Percentiles rank a stretch among this genome's conserved stretches.
Evolutionary conservation across 345 rosid genomes (phyloP).

Genomic region (Erucastrum elatum): DNA sequence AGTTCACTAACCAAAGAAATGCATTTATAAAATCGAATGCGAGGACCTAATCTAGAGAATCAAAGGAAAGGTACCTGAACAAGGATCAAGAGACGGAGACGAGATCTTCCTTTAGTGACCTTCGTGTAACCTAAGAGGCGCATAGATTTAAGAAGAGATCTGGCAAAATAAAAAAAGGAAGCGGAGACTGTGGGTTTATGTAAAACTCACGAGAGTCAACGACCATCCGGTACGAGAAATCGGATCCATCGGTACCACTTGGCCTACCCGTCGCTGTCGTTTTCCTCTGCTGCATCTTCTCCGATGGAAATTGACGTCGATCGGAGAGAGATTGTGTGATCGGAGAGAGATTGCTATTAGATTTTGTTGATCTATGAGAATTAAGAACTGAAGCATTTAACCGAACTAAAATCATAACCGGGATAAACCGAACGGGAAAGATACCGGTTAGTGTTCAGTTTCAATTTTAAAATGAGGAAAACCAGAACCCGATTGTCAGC

Average conservation of each 20-base stretch:
- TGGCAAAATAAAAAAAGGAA: neutral
- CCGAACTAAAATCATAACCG: neutral
- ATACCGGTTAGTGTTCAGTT: neutral
- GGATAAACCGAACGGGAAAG: neutral
- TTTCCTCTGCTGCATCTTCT: conserved; percentile 50
- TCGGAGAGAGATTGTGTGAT: neutral
- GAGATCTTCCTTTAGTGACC: conserved; percentile 40
- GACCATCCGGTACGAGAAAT: conserved; percentile 85
- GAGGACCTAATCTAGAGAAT: neutral
- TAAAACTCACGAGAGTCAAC: conserved; percentile 73
- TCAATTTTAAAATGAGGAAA: no score
- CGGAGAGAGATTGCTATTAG: neutral
- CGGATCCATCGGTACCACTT: conserved; percentile 79
- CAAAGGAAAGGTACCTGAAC: conserved; percentile 23
- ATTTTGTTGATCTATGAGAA: neutral
- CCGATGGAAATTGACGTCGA: neutral
- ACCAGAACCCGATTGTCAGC: no score
- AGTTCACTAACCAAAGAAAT: neutral
- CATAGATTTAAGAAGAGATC: neutral
- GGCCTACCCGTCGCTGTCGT: conserved; percentile 41
- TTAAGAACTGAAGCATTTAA: neutral
- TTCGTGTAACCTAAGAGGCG: conserved; percentile 34
- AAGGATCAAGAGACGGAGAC: conserved; percentile 38
- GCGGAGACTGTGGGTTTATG: neutral
- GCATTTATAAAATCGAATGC: neutral